Evolutionary conservation across 2,329 filamentous ascomycete species (phyloP).

Genomic region (Phialocephala subalpina): DNA sequence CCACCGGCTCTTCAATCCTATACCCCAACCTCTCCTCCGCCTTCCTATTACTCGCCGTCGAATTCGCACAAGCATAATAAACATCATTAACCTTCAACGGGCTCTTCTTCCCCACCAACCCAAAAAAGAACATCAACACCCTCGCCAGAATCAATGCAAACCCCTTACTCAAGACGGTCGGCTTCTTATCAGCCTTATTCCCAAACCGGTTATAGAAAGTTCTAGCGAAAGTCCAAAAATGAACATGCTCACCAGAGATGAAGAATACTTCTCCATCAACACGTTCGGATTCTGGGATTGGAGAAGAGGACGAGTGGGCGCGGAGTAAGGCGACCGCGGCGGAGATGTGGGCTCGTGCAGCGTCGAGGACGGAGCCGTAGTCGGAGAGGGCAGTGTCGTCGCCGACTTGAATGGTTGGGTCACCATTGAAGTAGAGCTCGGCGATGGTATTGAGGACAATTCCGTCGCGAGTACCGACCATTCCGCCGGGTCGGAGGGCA

Average conservation of each 20-base stretch:
- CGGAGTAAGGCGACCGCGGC: conserved; percentile 3
- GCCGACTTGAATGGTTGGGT: conserved; percentile 6
- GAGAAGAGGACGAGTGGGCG: background rate
- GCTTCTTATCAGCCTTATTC: background rate
- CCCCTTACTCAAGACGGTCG: background rate
- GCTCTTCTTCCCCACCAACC: background rate
- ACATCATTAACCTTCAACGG: conserved; percentile 15
- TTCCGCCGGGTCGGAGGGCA: conserved; percentile 2
- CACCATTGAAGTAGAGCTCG: background rate
- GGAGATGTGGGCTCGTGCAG: conserved; percentile 1
- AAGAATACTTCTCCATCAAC: conserved; percentile 15
- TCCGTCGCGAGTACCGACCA: background rate
- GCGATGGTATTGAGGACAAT: background rate
- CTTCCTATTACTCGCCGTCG: background rate
- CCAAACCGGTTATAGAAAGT: background rate
- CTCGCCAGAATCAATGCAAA: conserved; percentile 9
- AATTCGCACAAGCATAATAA: background rate
- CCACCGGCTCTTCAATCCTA: conserved; percentile 1
- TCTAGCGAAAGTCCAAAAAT: conserved; percentile 6
- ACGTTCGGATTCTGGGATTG: conserved; percentile 5
- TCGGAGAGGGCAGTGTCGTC: conserved; percentile 6
- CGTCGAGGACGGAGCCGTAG: conserved; percentile 4
- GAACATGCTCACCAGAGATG: conserved; percentile 9
- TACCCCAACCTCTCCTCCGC: conserved; percentile 17
- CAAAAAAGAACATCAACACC: conserved; percentile 2